Conservation (phyloP, 495 filamentous ascomycete species). For the Aspergillus nanangensis region DNA sequence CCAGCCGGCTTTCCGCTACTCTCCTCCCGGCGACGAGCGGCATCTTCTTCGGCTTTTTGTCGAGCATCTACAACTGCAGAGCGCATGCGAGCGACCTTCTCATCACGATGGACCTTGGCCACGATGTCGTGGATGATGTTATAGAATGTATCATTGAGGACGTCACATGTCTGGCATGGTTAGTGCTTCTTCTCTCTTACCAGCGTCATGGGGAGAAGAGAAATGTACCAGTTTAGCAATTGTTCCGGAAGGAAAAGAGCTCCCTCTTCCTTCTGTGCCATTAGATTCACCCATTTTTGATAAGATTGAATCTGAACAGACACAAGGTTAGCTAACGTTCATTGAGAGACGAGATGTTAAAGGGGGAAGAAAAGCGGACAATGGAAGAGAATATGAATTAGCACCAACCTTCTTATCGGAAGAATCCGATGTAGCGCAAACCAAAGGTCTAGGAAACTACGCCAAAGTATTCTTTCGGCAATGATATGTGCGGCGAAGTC, state of each 20-base stretch:
- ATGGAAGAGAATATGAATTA: too few relatives aligned
- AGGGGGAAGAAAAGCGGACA: too few relatives aligned
- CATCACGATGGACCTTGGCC: slow-evolving; percentile 67
- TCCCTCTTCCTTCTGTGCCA: slow-evolving; percentile 20
- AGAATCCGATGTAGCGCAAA: too few relatives aligned
- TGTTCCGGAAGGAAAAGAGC: slow-evolving; percentile 36
- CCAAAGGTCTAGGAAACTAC: too few relatives aligned
- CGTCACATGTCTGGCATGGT: slow-evolving; percentile 37
- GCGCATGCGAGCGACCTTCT: slow-evolving; percentile 66
- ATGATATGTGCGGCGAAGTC: too few relatives aligned
- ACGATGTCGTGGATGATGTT: slow-evolving; percentile 70
- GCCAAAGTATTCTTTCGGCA: too few relatives aligned
- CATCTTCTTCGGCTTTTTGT: slow-evolving; percentile 57
- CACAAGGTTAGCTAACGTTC: too few relatives aligned
- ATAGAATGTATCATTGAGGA: slow-evolving; percentile 65
- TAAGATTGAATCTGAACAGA: not conserved
- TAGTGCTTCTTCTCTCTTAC: not conserved
- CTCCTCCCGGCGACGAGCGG: slow-evolving; percentile 30
- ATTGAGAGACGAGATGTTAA: too few relatives aligned
- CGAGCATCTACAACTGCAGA: slow-evolving; percentile 70
- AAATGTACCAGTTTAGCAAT: slow-evolving; percentile 43
- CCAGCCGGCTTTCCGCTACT: slow-evolving; percentile 27
- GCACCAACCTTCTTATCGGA: too few relatives aligned
- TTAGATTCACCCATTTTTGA: slow-evolving; percentile 37
- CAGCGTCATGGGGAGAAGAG: not conserved